Base-by-base conservation (phyloP, 208 protist species). In the Acanthamoeba quina region DNA sequence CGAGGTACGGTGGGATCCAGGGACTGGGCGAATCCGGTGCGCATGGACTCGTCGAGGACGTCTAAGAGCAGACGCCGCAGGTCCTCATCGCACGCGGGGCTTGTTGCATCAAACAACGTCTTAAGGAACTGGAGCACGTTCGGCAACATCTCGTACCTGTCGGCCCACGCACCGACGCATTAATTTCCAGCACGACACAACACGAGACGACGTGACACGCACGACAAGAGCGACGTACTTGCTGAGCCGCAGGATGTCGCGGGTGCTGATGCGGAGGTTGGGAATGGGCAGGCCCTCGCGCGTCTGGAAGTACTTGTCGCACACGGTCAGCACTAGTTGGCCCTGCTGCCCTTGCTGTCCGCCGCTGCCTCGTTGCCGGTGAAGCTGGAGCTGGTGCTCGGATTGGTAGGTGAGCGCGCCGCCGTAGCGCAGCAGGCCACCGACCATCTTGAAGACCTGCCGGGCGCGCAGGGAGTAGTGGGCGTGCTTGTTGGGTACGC, bases 361-460 rank as follows among this genome's bases (percentile, higher is more conserved):
- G 15, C 58, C 58, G 58, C 58, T 26, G 15, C 19, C 58, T 17
- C 15, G 58, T 26, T 26, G 19, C 58, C 11, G 15, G 26, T 9
- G 17, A 15, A 10, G 24, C n/a, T 70, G 64, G 24, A 26, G 64
- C 29, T 70, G 64, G 21, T 17, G 64, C 10, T 70, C 10, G 19
- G 6, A n/a, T 5, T 76, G 68, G 68, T 83, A 56, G 5, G n/a
- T 29, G 44, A 83, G 47, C 44, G 21, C 74, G 37, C 74, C 74
- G 47, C 74, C 74, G 74, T 83, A 83, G 74, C 74, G 74, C 26
- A 83, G 15, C 37, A 83, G 74, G 37, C 74, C 44, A 41, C 74
- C 74, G 15, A 83, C 15, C 74, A 83, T 83, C 74, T 83, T 83
- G 74, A 34, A 83, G 34, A 83, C 24, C 74, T 83, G 74, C 11